Conservation (phyloP, 2,329 filamentous ascomycete species). For the Tolypocladium tundrense region DNA sequence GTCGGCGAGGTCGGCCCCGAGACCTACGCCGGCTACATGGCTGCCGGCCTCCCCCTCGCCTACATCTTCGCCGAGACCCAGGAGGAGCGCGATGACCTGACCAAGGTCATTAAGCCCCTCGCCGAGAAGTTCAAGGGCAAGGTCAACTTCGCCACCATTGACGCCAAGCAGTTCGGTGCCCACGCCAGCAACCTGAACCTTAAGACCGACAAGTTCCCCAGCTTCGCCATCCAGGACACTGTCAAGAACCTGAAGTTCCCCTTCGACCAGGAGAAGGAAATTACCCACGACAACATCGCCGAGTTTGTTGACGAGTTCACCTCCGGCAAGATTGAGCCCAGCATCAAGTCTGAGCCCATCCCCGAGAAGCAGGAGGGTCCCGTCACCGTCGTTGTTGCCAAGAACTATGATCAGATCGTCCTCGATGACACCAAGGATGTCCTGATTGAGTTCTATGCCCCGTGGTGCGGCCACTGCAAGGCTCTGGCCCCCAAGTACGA, state of each 20-base stretch:
- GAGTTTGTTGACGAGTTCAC: constrained; percentile 80
- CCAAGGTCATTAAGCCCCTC: constrained; percentile 69
- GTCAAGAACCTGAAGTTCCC: constrained; percentile 96
- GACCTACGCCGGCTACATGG: constrained; percentile 94
- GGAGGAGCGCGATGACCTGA: constrained; percentile 77
- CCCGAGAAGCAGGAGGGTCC: constrained; percentile 87
- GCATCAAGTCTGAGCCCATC: constrained; percentile 96
- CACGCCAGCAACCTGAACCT: constrained; percentile 97
- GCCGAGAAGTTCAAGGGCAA: constrained; percentile 87
- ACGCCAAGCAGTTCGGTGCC: constrained; percentile 86
- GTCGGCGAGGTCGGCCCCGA: constrained; percentile 95
- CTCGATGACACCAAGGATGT: constrained; percentile 95
- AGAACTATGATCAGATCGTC: constrained; percentile 87
- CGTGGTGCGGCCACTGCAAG: constrained; percentile 99
- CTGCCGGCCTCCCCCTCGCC: constrained; percentile 79
- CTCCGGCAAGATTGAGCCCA: constrained; percentile 81
- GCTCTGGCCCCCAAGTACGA: constrained; percentile 94
- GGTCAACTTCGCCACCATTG: constrained; percentile 97
- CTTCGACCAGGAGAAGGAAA: constrained; percentile 72
- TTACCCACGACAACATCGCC: constrained; percentile 61
- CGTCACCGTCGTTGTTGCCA: constrained; percentile 81
- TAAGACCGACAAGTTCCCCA: constrained; percentile 86
- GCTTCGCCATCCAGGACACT: constrained; percentile 95
- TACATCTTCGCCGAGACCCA: constrained; percentile 94
- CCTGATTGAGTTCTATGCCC: constrained; percentile 95